phyloP scores from a whole-genome alignment of 2,329 filamentous ascomycete genomes.

The Pleurostoma richardsiae region DNA sequence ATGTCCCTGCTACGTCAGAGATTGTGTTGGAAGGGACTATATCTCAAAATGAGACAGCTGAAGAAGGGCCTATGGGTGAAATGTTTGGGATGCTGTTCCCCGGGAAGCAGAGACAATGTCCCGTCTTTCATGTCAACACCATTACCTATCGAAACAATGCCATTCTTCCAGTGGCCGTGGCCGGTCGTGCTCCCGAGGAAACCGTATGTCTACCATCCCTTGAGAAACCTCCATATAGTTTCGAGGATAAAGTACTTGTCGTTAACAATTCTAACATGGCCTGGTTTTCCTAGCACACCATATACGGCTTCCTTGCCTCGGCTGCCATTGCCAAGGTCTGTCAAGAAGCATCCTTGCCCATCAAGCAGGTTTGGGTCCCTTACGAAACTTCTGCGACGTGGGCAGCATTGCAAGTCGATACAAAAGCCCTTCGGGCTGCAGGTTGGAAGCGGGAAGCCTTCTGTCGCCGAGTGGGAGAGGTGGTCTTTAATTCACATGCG shows the following conservation, averaged over 20 bases:
- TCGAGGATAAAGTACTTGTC: neutral
- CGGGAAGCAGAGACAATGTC: conserved; percentile 28
- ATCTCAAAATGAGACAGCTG: conserved; percentile 33
- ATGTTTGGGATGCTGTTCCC: conserved; percentile 36
- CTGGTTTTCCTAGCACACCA: conserved; percentile 19
- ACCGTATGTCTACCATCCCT: conserved; percentile 16
- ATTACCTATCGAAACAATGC: conserved; percentile 43
- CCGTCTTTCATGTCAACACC: conserved; percentile 34
- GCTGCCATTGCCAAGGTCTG: conserved; percentile 33
- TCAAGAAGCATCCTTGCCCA: conserved; percentile 30
- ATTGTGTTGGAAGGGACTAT: conserved; percentile 45
- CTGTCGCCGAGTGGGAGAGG: conserved; percentile 31
- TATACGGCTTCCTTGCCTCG: conserved; percentile 33
- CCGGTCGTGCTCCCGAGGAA: conserved; percentile 37
- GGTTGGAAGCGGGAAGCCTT: conserved; percentile 38
- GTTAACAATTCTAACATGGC: neutral
- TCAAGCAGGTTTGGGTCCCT: conserved; percentile 36
- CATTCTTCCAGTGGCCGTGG: conserved; percentile 42
- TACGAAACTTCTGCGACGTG: conserved; percentile 43
- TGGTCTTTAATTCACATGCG: conserved; percentile 35
- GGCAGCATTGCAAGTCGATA: conserved; percentile 51
- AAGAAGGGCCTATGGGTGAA: conserved; percentile 46
- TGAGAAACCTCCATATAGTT: neutral
- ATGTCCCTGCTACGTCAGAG: conserved; percentile 43
- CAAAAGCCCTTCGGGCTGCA: conserved; percentile 47